Percentiles rank a stretch among this genome's conserved stretches.
phyloP scores from a whole-genome alignment of 1,284 basidiomycete genomes.

The Neolentinus lepideus region DNA sequence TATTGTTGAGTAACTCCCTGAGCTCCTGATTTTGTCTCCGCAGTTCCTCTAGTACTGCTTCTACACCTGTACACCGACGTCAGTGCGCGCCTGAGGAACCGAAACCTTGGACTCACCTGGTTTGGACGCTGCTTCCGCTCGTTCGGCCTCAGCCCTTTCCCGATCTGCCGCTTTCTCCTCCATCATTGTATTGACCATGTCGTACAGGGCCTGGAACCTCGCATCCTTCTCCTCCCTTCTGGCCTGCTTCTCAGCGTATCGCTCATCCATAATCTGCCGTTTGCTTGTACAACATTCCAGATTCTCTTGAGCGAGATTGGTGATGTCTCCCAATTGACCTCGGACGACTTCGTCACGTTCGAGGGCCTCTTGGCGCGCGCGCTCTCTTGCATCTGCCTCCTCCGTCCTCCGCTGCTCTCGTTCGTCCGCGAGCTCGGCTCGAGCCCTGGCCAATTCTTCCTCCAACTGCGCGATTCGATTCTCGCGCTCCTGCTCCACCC shows the following conservation, averaged over 20 bases:
- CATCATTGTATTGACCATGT: conserved; percentile 49
- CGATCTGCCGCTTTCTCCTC: conserved; percentile 45
- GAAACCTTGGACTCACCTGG: conserved; percentile 31
- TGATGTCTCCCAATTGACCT: conserved; percentile 57
- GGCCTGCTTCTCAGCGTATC: conserved; percentile 49
- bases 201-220: conserved; percentile 42
- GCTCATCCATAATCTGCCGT: conserved; percentile 45
- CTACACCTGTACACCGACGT: conserved; percentile 30
- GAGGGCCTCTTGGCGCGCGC: conserved; percentile 42
- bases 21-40: conserved; percentile 44
- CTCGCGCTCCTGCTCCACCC: conserved; percentile 42
- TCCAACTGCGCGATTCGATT: conserved; percentile 51
- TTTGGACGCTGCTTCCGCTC: conserved; percentile 36
- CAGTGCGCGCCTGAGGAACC: background rate
- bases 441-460: conserved; percentile 50
- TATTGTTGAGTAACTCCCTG: conserved; percentile 36
- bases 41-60: conserved; percentile 46
- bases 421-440: conserved; percentile 48
- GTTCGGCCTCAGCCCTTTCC: conserved; percentile 40
- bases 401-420: conserved; percentile 46
- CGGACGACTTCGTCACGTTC: conserved; percentile 54
- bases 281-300: conserved; percentile 48
- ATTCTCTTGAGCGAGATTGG: conserved; percentile 60
- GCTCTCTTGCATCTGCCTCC: conserved; percentile 53
- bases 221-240: conserved; percentile 48